Evolutionary conservation across 148 eudicot species (phyloP).

Genomic region (Vaccinium darrowii): DNA sequence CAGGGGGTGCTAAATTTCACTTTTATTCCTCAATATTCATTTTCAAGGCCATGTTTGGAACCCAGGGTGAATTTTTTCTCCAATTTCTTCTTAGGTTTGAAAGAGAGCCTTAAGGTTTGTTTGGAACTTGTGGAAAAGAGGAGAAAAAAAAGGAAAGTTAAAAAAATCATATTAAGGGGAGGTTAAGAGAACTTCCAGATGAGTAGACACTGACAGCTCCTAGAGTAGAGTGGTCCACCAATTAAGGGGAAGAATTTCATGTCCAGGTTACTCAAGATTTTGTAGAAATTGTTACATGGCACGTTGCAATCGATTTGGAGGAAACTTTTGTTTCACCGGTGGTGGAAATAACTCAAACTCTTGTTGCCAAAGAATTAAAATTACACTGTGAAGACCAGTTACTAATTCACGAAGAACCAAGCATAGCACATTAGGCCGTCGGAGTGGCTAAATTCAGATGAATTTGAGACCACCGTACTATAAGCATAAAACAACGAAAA

Average conservation of each 20-base stretch:
- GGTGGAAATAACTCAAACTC: too few species aligned
- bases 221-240: neutral
- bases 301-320: too few species aligned
- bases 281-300: neutral
- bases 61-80: too few species aligned
- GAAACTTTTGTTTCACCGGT: too few species aligned
- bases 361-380: neutral
- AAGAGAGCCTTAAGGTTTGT: too few species aligned
- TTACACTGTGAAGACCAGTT: neutral
- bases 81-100: too few species aligned
- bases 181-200: neutral
- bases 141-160: too few species aligned
- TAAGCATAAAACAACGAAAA: neutral
- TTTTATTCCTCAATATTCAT: too few species aligned
- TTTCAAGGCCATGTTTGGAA: too few species aligned
- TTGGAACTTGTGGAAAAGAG: too few species aligned
- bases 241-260: neutral
- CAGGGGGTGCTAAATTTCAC: too few species aligned
- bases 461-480: neutral
- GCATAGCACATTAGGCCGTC: neutral
- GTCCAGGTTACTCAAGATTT: neutral
- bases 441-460: constrained; percentile 2
- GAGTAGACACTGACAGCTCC: neutral
- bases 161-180: neutral
- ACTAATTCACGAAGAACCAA: neutral